Percentiles rank a stretch among this genome's conserved stretches.
Evolutionary conservation across 768 basidiomycete species (phyloP).

Genomic region (Chalciporus sphaerocephalus): DNA sequence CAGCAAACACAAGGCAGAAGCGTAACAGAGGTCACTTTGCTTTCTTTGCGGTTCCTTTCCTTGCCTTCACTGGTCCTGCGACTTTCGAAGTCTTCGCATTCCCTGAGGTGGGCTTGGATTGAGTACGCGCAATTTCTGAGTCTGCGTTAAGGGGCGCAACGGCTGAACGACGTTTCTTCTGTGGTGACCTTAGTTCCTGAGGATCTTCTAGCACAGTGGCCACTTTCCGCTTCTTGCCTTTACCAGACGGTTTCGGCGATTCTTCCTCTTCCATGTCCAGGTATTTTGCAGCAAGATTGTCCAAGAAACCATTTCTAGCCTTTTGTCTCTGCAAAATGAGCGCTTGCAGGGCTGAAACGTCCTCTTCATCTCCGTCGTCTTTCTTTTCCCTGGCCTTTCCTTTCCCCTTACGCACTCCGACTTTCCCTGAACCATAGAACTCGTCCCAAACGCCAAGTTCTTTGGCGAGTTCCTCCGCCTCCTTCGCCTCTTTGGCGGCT

Average conservation of each 20-base stretch:
- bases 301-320: conserved; percentile 68
- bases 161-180: conserved; percentile 45
- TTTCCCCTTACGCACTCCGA: conserved; percentile 52
- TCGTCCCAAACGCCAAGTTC: conserved; percentile 94
- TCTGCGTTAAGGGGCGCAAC: conserved; percentile 62
- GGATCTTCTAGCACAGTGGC: conserved; percentile 27
- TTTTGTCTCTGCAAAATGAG: conserved; percentile 76
- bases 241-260: conserved; percentile 38
- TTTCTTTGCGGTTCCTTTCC: conserved; percentile 34
- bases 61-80: conserved; percentile 19
- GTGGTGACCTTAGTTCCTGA: conserved; percentile 40
- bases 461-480: conserved; percentile 80
- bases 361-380: conserved; percentile 49
- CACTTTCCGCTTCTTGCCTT: conserved; percentile 51
- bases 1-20: background rate
- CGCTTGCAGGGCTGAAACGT: conserved; percentile 69
- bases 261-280: conserved; percentile 38
- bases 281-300: conserved; percentile 72
- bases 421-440: conserved; percentile 77
- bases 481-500: conserved; percentile 72
- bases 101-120: conserved; percentile 53
- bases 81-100: conserved; percentile 34
- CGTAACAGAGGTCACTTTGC: conserved; percentile 21
- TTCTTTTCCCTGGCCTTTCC: conserved; percentile 43
- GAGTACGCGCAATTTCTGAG: conserved; percentile 58